phyloP scores from a whole-genome alignment of 139 green algal species.

The Chlorella sp. region DNA sequence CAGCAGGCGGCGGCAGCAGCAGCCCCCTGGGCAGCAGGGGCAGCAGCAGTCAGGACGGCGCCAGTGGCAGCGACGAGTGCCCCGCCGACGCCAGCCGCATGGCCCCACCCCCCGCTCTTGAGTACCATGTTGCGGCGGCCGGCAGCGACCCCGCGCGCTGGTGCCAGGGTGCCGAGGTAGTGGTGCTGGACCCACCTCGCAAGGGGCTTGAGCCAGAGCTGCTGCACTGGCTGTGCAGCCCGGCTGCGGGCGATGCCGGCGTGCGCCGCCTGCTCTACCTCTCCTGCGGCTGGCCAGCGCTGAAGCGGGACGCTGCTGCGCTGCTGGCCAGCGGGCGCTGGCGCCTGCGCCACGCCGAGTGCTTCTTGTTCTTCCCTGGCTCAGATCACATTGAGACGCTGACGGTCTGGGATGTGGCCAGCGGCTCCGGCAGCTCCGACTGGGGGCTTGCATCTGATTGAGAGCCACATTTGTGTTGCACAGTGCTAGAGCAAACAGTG shows the following conservation, averaged over 20 bases:
- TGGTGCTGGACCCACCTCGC: conserved; percentile 82
- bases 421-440: neutral
- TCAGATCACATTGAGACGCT: conserved; percentile 77
- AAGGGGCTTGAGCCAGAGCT: conserved; percentile 75
- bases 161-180: conserved; percentile 62
- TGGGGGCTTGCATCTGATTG: neutral
- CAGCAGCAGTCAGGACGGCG: neutral
- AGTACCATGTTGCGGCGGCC: conserved; percentile 61
- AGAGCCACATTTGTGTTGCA: neutral
- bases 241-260: neutral
- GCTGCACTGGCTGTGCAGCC: conserved; percentile 51
- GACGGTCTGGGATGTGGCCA: conserved; percentile 59
- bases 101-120: conserved; percentile 6
- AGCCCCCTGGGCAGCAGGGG: neutral
- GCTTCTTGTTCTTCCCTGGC: conserved; percentile 77
- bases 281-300: conserved; percentile 76
- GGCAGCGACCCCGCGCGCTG: conserved; percentile 49
- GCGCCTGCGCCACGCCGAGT: conserved; percentile 48
- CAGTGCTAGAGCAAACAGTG: too few species aligned
- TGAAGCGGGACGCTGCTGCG: conserved; percentile 57
- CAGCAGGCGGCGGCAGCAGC: neutral
- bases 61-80: neutral
- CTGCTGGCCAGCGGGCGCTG: conserved; percentile 61
- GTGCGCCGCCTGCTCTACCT: conserved; percentile 78
- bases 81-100: too few species aligned